phyloP scores from a whole-genome alignment of 2,329 filamentous ascomycete genomes.

The Didymella glomerata region DNA sequence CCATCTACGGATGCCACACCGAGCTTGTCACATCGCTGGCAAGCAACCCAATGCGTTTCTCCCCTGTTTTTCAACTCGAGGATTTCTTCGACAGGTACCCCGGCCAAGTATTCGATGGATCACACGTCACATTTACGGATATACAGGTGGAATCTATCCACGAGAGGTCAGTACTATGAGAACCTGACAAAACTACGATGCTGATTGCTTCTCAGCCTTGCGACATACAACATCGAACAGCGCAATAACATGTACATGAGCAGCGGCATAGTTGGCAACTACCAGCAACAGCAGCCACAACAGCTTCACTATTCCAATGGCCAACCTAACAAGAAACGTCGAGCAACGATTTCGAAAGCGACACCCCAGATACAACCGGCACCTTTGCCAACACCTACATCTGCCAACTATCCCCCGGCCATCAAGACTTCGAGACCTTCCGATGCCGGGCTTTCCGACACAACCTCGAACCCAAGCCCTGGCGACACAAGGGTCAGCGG shows the following conservation, averaged over 20 bases:
- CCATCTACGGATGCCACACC: slow-evolving; percentile 78
- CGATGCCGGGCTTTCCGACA: slow-evolving; percentile 34
- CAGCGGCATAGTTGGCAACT: slow-evolving; percentile 40
- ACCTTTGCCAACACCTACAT: slow-evolving; percentile 43
- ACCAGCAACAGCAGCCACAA: slow-evolving; percentile 36
- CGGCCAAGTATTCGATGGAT: slow-evolving; percentile 74
- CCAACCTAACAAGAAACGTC: slow-evolving; percentile 47
- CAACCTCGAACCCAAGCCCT: slow-evolving; percentile 35
- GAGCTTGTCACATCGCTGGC: slow-evolving; percentile 79
- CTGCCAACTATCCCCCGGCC: slow-evolving; percentile 38
- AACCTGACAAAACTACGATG: neutral
- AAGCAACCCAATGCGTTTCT: slow-evolving; percentile 74
- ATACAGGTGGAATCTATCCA: slow-evolving; percentile 67
- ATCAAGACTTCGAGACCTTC: slow-evolving; percentile 32
- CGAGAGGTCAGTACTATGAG: slow-evolving; percentile 58
- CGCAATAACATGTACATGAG: slow-evolving; percentile 51
- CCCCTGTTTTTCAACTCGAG: slow-evolving; percentile 82
- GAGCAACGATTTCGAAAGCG: slow-evolving; percentile 34
- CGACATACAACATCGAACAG: slow-evolving; percentile 49
- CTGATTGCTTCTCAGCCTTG: slow-evolving; percentile 37
- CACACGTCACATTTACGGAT: slow-evolving; percentile 76
- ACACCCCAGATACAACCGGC: slow-evolving; percentile 35
- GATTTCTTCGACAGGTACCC: slow-evolving; percentile 88
- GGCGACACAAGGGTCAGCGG: slow-evolving; percentile 31
- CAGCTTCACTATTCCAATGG: slow-evolving; percentile 41